Base-by-base conservation (phyloP, 2,329 filamentous ascomycete genomes). In the Dactylellina leptospora region DNA sequence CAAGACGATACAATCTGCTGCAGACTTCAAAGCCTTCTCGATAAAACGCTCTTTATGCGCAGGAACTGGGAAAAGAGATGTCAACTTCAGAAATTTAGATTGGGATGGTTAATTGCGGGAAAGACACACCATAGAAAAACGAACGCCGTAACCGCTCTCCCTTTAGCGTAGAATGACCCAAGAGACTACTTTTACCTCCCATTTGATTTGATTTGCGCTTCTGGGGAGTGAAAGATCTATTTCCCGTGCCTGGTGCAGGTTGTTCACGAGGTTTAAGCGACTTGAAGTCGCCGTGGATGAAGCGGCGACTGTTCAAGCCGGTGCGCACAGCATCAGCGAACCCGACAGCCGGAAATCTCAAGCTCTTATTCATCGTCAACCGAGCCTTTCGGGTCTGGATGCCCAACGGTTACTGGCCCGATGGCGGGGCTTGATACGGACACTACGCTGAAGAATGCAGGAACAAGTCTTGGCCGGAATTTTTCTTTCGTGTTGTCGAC, bases 1-100 rank as follows among this genome's bases (percentile, higher is more conserved):
- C 6, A 72, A 28, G 33, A 72, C 59, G 33, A 72, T 72, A 30
- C 68, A 72, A 42, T 72, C 68, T 3, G 68, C 68, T 0, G 42
- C 20, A 9, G 68, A 64, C 13, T 6, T 53, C 2, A 72, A 36
- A 4, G 68, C 59, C 28, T 64, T 72, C 13, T 72, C n/a, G n/a
- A 72, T 63, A 27, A 58, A 72, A 20, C 38, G 47, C 13, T 54
- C 13, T 0, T 50, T 72, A 13, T 72, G 51, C 2, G 68, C 68
- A 13, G 68, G 68, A 9, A 72, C 68, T 45, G 16, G n/a, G n/a
- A n/a, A n/a, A n/a, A n/a, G n/a, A n/a, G n/a, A n/a, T n/a, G n/a
- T n/a, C n/a, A n/a, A n/a, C n/a, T n/a, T n/a, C n/a, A n/a, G n/a
- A n/a, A n/a, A n/a, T n/a, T n/a, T n/a, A n/a, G n/a, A n/a, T n/a